Evolutionary conservation across 2,329 filamentous ascomycete genomes (phyloP), one percentile per base, ranked within the genome.

Genomic region (Pyricularia sp.): DNA sequence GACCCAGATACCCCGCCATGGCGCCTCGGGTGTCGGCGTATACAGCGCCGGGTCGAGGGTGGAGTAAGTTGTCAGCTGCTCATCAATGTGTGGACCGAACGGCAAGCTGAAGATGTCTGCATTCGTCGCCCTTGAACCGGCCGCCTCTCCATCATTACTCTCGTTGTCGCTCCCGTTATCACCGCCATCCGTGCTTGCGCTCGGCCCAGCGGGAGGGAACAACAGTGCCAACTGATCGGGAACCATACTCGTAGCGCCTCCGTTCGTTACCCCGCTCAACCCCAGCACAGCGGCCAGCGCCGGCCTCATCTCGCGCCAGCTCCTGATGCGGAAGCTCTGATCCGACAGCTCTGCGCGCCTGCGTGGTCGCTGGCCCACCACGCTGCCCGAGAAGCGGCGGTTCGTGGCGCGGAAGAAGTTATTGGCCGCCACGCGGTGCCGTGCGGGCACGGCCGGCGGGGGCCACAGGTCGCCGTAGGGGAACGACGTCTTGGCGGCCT

Each of bases 1-100:
- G 19, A 92, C 88, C 89, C 91, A 97, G 33, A 99, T 91, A 0
- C 93, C 93, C 68, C 91, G 86, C 79, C 88, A 97, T 0, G 92
- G 93, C 72, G 92, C 93, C 65, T 87, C 81, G 10, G 78, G 73
- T 0, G 92, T 96, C 0, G 93, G 91, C 0, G 86, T 94, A 73
- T 96, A 97, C n/a, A 88, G 75, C 2, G 77, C 78, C 3, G 86
- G 84, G 59, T 91, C 86, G 1, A 97, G 78, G 0, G 92, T 96
- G 8, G 84, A 79, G 67, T 83, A 88, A 0, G 89, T 91, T 70
- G 85, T 75, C 55, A 86, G 70, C 65, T 82, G 78, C 69, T 85
- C 82, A 31, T 80, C 82, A 35, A 84, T 75, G 68, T 79, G 82
- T 65, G 83, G 73, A 3, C 81, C 78, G 40, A 31, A 63, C 26